Conservation (phyloP, 495 filamentous ascomycete genomes). For the Aspergillus bridgeri region DNA sequence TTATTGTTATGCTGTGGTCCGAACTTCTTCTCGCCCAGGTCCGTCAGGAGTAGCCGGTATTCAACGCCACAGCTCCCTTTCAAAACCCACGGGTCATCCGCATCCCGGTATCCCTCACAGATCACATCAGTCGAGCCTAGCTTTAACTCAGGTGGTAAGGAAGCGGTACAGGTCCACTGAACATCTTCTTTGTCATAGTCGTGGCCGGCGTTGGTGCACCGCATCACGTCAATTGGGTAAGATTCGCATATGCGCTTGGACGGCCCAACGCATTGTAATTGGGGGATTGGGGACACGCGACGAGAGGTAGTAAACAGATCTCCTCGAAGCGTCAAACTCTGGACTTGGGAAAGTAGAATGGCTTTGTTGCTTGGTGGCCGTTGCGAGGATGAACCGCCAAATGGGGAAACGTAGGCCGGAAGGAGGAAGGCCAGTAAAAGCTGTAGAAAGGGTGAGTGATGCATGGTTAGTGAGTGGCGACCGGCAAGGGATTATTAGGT, state of each 20-base stretch:
- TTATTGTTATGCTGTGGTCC: slow-evolving; percentile 31
- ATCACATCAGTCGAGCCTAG: slow-evolving; percentile 86
- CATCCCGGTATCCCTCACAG: slow-evolving; percentile 79
- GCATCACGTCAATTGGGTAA: slow-evolving; percentile 75
- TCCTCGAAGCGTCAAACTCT: slow-evolving; percentile 70
- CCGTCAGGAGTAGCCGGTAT: slow-evolving; percentile 79
- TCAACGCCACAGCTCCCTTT: slow-evolving; percentile 92
- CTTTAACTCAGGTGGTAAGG: slow-evolving; percentile 78
- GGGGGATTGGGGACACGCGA: slow-evolving; percentile 73
- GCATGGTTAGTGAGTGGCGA: slow-evolving; percentile 11
- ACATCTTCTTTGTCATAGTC: slow-evolving; percentile 68
- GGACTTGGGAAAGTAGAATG: slow-evolving; percentile 73
- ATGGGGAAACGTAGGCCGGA: slow-evolving; percentile 32
- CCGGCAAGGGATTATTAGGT: not conserved
- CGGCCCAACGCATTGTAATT: slow-evolving; percentile 76
- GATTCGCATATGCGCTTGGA: slow-evolving; percentile 52
- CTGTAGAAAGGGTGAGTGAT: slow-evolving; percentile 6
- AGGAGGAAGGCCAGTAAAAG: slow-evolving; percentile 25
- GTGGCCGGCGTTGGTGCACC: slow-evolving; percentile 78
- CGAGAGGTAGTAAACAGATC: slow-evolving; percentile 64
- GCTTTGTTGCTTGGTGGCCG: slow-evolving; percentile 51
- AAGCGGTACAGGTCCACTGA: slow-evolving; percentile 84
- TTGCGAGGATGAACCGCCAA: slow-evolving; percentile 14
- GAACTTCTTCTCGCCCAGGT: slow-evolving; percentile 70
- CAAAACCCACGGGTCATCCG: slow-evolving; percentile 78